Evolutionary conservation across 2,329 filamentous ascomycete genomes (phyloP).

Genomic region (Talaromyces amestolkiae): DNA sequence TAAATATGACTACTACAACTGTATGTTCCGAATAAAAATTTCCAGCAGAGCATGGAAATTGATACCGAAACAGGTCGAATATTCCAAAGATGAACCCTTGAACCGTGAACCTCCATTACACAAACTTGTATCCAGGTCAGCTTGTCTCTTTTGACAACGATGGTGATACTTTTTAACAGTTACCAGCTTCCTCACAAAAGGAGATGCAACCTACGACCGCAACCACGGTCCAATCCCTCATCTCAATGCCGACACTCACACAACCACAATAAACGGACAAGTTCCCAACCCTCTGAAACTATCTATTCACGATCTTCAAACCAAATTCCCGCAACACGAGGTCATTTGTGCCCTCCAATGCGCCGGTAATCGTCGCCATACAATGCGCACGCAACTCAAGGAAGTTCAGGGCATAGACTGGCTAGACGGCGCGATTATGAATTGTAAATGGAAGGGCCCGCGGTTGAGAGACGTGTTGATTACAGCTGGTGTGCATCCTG

Average conservation of each 20-base stretch:
- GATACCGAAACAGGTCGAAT: background rate
- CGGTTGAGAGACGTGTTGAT: constrained; percentile 53
- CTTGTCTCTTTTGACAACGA: background rate
- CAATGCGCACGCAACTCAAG: constrained; percentile 59
- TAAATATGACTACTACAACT: background rate
- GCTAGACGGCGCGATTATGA: constrained; percentile 61
- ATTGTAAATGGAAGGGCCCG: constrained; percentile 57
- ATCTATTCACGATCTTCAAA: constrained; percentile 45
- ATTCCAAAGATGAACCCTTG: constrained; percentile 26
- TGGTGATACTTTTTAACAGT: background rate
- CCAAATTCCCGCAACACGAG: constrained; percentile 52
- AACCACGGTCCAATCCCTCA: constrained; percentile 57
- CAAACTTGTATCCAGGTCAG: constrained; percentile 23
- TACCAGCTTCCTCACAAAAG: constrained; percentile 53
- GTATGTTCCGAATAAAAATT: background rate
- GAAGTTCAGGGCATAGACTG: constrained; percentile 61
- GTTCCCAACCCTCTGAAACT: constrained; percentile 47
- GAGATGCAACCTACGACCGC: constrained; percentile 54
- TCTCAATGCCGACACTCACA: constrained; percentile 41
- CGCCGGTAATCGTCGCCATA: constrained; percentile 60
- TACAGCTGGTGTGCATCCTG: constrained; percentile 42
- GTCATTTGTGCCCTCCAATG: constrained; percentile 60
- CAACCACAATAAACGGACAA: constrained; percentile 49
- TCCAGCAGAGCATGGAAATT: background rate
- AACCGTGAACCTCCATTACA: constrained; percentile 34